Conservation (phyloP, 2,329 filamentous ascomycete genomes). For the Capronia americana region DNA sequence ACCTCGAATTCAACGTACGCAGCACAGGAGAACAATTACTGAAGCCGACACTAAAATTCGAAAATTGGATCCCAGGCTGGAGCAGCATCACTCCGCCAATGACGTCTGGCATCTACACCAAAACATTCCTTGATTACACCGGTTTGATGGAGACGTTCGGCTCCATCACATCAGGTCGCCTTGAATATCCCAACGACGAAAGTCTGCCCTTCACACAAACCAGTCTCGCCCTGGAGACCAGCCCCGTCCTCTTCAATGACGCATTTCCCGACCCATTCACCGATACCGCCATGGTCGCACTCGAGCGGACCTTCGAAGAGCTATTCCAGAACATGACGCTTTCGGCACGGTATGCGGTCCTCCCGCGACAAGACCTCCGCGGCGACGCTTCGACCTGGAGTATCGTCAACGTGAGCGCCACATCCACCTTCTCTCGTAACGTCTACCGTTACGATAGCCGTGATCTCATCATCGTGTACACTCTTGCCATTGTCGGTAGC, state of each 20-base stretch:
- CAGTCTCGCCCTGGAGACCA: conserved; percentile 13
- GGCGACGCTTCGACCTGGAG: conserved; percentile 9
- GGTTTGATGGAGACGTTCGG: conserved; percentile 16
- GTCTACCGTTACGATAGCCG: conserved; percentile 10
- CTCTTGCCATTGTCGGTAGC: background rate
- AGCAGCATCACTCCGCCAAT: conserved; percentile 16
- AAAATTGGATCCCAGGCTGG: conserved; percentile 19
- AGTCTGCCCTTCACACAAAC: conserved; percentile 8
- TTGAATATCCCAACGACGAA: conserved; percentile 7
- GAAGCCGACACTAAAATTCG: conserved; percentile 4
- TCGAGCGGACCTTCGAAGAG: conserved; percentile 5
- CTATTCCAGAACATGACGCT: conserved; percentile 17
- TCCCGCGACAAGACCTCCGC: conserved; percentile 10
- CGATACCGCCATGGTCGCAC: conserved; percentile 7
- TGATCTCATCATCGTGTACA: conserved; percentile 9
- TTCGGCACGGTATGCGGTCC: conserved; percentile 9
- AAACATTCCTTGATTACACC: conserved; percentile 9
- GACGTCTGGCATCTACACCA: background rate
- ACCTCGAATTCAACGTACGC: conserved; percentile 16
- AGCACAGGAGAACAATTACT: conserved; percentile 11
- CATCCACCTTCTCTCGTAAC: conserved; percentile 13
- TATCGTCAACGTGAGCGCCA: conserved; percentile 4
- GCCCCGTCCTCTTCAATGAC: conserved; percentile 15
- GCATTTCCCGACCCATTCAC: conserved; percentile 8
- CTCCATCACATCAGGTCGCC: conserved; percentile 10